phyloP scores from a whole-genome alignment of 768 basidiomycete species.

The Mycena epipterygia region DNA sequence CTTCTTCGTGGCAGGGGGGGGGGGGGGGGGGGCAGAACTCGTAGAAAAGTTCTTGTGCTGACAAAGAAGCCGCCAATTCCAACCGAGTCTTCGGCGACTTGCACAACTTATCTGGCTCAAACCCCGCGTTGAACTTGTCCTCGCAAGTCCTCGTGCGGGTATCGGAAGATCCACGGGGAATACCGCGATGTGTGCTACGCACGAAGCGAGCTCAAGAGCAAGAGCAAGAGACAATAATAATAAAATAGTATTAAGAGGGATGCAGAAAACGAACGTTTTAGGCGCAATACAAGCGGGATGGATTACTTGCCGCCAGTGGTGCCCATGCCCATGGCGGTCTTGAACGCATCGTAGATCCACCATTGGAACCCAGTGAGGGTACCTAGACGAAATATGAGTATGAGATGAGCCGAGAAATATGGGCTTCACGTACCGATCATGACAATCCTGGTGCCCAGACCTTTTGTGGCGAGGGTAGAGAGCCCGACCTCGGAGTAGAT shows the following conservation, averaged over 20 bases:
- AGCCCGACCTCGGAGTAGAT: slow-evolving; percentile 82
- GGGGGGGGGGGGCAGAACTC: neutral
- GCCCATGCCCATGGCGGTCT: slow-evolving; percentile 85
- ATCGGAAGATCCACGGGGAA: no score
- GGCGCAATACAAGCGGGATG: neutral
- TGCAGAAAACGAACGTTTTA: slow-evolving; percentile 26
- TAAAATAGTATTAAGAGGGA: neutral
- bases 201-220: no score
- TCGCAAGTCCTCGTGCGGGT: no score
- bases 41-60: neutral
- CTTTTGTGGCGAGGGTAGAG: slow-evolving; percentile 79
- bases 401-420: neutral
- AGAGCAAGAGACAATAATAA: no score
- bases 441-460: slow-evolving; percentile 88
- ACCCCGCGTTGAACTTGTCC: no score
- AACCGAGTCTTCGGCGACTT: slow-evolving; percentile 78
- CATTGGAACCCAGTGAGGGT: slow-evolving; percentile 86
- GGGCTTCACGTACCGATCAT: slow-evolving; percentile 74
- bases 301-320: slow-evolving; percentile 89
- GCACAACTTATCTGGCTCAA: slow-evolving; percentile 72
- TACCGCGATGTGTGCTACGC: no score
- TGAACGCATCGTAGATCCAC: slow-evolving; percentile 95
- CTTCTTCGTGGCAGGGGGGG: slow-evolving; percentile 51
- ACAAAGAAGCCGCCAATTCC: slow-evolving; percentile 42
- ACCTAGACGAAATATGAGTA: slow-evolving; percentile 32